Percentiles rank a stretch among this genome's conserved stretches.
Conservation (phyloP, 495 filamentous ascomycete genomes). For the Podospora tetraspora region DNA sequence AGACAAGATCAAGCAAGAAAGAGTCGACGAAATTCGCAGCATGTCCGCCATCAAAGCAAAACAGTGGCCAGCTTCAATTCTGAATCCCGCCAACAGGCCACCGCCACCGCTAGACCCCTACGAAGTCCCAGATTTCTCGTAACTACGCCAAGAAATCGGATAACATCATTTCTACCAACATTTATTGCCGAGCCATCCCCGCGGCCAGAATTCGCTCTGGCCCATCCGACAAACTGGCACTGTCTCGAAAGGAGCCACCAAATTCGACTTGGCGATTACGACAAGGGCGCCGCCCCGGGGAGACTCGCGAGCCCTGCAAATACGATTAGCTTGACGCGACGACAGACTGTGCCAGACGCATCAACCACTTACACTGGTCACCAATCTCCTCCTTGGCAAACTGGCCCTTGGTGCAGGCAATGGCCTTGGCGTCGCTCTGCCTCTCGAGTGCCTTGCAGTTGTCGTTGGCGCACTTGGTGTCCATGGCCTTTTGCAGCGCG, state of each 20-base stretch:
- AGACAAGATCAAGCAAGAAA: too few relatives aligned
- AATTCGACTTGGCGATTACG: background rate
- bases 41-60: too few relatives aligned
- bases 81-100: too few relatives aligned
- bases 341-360: background rate
- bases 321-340: background rate
- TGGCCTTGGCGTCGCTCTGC: conserved; percentile 13
- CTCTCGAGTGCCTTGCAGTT: conserved; percentile 16
- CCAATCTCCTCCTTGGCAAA: conserved; percentile 14
- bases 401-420: conserved; percentile 18
- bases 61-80: too few relatives aligned
- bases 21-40: too few relatives aligned
- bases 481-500: conserved; percentile 40
- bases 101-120: background rate
- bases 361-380: conserved; percentile 7
- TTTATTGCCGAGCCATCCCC: background rate
- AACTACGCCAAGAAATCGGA: background rate
- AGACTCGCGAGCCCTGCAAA: background rate
- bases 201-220: too few relatives aligned
- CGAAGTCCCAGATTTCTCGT: background rate
- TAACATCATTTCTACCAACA: background rate
- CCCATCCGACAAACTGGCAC: background rate
- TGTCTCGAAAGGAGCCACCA: background rate
- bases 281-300: background rate
- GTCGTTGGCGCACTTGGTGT: conserved; percentile 42